Base-by-base conservation (phyloP, 176 grass and related monocot species). In the Oropetium thomaeum region DNA sequence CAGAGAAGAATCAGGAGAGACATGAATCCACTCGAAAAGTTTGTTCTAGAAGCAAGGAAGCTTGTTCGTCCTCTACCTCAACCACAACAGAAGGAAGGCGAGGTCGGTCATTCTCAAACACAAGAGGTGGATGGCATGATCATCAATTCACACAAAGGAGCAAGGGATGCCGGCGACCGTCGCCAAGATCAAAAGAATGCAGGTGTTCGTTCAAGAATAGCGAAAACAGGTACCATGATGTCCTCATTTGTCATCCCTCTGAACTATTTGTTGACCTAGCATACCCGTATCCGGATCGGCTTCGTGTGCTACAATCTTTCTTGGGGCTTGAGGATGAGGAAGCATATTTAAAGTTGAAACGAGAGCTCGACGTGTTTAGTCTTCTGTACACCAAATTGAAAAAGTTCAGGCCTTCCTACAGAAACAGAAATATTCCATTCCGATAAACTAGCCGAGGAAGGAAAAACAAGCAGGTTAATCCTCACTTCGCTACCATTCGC, bases 341-440 rank as follows among this genome's bases (percentile, higher is more conserved):
- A 14, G 5, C 8, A 19, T 40, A 28, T 53, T 4, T 0, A 6
- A 14, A 1, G 15, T 16, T 78, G 75, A 31, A 39, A 38, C 2
- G 12, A 13, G 4, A 7, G 8, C 33, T 78, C 10, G 37, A 4
- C 0, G 27, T 10, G 0, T 66, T 78, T 5, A 0, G 39, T 13
- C 23, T 39, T 29, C 62, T 78, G 17, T 78, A 78, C 75, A 78
- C 75, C 14, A 78, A 78, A 66, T 0, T 0, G 25, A 77, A n/a
- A n/a, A n/a, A n/a, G n/a, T n/a, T n/a, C n/a, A n/a, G n/a, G n/a
- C n/a, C n/a, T n/a, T n/a, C n/a, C n/a, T n/a, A n/a, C n/a, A n/a
- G n/a, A n/a, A n/a, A 65, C 30, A 35, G 47, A 10, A 10, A 0
- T 41, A 10, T 16, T 11, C 9, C 23, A 2, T 22, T 22, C 20